These are phyloP conservation scores for Penicillium sp. DNA, from an alignment of 2,329 filamentous ascomycete genomes.

Conservation along the genomic window DNA sequence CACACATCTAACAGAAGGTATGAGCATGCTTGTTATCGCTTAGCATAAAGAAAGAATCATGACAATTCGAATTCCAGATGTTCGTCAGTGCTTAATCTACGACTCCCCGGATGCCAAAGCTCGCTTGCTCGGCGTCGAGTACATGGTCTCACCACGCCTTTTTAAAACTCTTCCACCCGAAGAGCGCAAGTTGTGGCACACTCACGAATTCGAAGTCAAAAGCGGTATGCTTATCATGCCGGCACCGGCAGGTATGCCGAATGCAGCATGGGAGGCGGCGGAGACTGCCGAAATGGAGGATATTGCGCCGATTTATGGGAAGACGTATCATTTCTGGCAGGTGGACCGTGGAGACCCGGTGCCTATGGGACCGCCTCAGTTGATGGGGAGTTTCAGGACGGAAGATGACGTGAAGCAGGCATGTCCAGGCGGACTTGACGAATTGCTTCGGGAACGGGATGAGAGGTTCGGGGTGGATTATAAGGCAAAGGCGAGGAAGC, in stretches of 20 bases:
- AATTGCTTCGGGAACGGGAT: slow-evolving; percentile 54
- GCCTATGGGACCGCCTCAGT: slow-evolving; percentile 60
- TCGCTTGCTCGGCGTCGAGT: slow-evolving; percentile 79
- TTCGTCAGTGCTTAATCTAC: slow-evolving; percentile 84
- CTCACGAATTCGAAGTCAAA: slow-evolving; percentile 55
- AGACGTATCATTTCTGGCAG: slow-evolving; percentile 73
- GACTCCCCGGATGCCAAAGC: slow-evolving; percentile 67
- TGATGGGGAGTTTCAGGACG: slow-evolving; percentile 61
- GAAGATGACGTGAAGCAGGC: slow-evolving; percentile 28
- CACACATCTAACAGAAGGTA: slow-evolving; percentile 66
- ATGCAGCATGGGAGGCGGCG: slow-evolving; percentile 68
- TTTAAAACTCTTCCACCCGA: slow-evolving; percentile 64
- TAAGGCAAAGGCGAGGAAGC: slow-evolving; percentile 53
- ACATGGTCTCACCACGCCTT: slow-evolving; percentile 74
- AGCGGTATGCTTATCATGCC: slow-evolving; percentile 47
- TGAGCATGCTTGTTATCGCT: neutral
- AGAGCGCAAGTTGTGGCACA: slow-evolving; percentile 78
- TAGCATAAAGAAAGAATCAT: neutral
- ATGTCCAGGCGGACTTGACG: slow-evolving; percentile 21
- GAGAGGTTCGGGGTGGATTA: slow-evolving; percentile 54
- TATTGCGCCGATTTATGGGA: slow-evolving; percentile 51
- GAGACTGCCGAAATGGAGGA: slow-evolving; percentile 81
- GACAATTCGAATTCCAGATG: slow-evolving; percentile 48
- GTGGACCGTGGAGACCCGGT: slow-evolving; percentile 69
- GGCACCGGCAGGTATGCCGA: slow-evolving; percentile 43